Conservation (phyloP, 805 yeast genomes). For the Jamesozyma spencerorum region DNA sequence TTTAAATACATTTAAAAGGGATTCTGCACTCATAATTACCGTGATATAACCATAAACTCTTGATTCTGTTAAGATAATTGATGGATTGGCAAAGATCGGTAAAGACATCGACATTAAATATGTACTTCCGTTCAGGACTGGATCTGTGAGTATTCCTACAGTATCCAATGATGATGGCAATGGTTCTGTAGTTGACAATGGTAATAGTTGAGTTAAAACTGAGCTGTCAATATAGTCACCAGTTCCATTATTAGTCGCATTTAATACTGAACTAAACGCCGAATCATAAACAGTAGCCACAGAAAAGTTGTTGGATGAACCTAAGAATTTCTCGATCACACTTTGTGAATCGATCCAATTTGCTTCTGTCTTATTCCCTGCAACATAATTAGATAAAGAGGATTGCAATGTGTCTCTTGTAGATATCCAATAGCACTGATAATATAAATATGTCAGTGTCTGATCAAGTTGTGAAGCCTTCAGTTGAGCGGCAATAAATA, state of each 20-base stretch:
- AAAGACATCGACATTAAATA: constrained; percentile 67
- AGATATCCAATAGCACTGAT: constrained; percentile 59
- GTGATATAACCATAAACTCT: constrained; percentile 64
- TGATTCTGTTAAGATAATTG: constrained; percentile 51
- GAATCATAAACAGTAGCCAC: constrained; percentile 63
- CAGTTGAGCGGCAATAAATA: constrained; percentile 69
- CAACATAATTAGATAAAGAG: constrained; percentile 53
- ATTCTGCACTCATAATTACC: constrained; percentile 41
- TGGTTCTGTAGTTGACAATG: constrained; percentile 40
- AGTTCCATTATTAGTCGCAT: constrained; percentile 35
- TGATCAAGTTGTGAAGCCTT: constrained; percentile 75
- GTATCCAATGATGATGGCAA: constrained; percentile 37
- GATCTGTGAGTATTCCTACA: constrained; percentile 56
- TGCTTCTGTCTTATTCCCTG: constrained; percentile 56
- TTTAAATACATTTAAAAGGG: constrained; percentile 33
- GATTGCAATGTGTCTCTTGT: constrained; percentile 50
- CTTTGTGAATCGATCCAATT: constrained; percentile 40
- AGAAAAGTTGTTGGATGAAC: constrained; percentile 53
- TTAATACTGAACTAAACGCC: constrained; percentile 39
- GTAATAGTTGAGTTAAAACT: constrained; percentile 36
- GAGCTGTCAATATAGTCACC: constrained; percentile 27
- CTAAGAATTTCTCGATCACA: constrained; percentile 51
- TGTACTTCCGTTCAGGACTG: constrained; percentile 38
- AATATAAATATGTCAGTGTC: constrained; percentile 50
- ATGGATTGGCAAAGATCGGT: constrained; percentile 66